phyloP scores from a whole-genome alignment of 371 early-diverging fungal species.

The Saksenaea oblongispora region DNA sequence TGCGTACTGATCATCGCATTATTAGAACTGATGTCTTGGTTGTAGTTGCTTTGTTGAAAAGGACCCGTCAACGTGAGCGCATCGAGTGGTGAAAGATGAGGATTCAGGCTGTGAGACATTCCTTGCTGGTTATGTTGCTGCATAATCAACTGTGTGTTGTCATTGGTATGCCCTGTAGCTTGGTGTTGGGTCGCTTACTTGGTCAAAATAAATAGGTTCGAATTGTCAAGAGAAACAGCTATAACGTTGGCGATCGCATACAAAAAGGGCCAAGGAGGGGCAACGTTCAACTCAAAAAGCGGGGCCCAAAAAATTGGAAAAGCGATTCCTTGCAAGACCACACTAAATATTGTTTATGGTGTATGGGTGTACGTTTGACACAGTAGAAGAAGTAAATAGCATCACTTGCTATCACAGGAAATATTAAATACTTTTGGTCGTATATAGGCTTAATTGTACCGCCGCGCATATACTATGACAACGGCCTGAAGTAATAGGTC shows the following conservation, averaged over 20 bases:
- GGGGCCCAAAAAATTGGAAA: too few species aligned
- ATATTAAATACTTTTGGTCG: too few species aligned
- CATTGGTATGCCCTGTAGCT: background rate
- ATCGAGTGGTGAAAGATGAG: conserved; percentile 1
- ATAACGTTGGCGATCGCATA: conserved; percentile 3
- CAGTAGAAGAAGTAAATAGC: too few species aligned
- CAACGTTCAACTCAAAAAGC: too few species aligned
- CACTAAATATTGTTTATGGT: too few species aligned
- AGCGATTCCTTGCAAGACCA: too few species aligned
- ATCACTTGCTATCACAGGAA: too few species aligned
- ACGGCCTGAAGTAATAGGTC: too few species aligned
- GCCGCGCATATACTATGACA: too few species aligned
- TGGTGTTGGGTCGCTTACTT: background rate
- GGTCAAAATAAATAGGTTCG: background rate
- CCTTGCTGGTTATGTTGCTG: background rate
- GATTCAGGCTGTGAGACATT: conserved; percentile 2
- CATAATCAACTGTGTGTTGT: background rate
- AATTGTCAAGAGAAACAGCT: background rate
- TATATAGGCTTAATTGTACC: too few species aligned
- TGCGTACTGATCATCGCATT: conserved; percentile 1
- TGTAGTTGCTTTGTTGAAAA: conserved; percentile 2
- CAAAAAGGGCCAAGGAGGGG: background rate
- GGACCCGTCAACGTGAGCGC: conserved; percentile 1
- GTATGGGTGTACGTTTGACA: too few species aligned
- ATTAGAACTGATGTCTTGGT: background rate